These are phyloP conservation scores for Cercophora scortea DNA, from an alignment of 495 filamentous ascomycete species.

Conservation along the genomic window DNA sequence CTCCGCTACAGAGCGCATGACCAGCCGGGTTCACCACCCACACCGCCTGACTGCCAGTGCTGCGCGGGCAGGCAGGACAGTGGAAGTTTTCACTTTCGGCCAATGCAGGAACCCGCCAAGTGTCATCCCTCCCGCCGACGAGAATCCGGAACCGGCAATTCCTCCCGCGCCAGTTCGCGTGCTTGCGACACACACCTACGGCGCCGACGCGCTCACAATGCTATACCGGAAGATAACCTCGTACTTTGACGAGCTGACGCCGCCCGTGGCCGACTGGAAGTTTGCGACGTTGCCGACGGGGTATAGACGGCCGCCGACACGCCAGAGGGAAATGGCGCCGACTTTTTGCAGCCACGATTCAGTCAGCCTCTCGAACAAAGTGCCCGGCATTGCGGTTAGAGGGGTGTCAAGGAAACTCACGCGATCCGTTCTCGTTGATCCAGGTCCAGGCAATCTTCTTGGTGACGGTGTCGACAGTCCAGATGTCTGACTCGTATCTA, in stretches of 20 bases:
- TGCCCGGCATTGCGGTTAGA: too few relatives aligned
- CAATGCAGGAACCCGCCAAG: too few relatives aligned
- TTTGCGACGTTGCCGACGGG: slow-evolving; percentile 4
- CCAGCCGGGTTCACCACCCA: too few relatives aligned
- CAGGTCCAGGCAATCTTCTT: slow-evolving; percentile 3
- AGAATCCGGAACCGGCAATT: too few relatives aligned
- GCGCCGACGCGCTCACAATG: not conserved
- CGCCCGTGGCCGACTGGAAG: slow-evolving; percentile 3
- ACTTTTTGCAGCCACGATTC: not conserved
- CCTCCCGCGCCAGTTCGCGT: too few relatives aligned
- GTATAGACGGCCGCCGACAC: slow-evolving; percentile 6
- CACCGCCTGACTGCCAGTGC: too few relatives aligned
- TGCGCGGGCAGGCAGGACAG: too few relatives aligned
- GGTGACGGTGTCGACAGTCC: slow-evolving; percentile 5
- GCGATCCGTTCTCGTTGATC: slow-evolving; percentile 1
- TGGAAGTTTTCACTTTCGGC: too few relatives aligned
- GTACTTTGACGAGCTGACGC: not conserved
- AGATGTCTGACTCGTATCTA: slow-evolving; percentile 7
- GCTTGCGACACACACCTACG: not conserved
- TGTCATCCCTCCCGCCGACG: too few relatives aligned
- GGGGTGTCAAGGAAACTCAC: slow-evolving; percentile 1
- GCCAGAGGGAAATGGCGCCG: not conserved
- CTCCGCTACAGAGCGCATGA: too few relatives aligned
- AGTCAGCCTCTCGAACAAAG: not conserved
- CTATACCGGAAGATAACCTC: not conserved